phyloP scores from a whole-genome alignment of 2,329 filamentous ascomycete species.

The Epichloe bromicola region DNA sequence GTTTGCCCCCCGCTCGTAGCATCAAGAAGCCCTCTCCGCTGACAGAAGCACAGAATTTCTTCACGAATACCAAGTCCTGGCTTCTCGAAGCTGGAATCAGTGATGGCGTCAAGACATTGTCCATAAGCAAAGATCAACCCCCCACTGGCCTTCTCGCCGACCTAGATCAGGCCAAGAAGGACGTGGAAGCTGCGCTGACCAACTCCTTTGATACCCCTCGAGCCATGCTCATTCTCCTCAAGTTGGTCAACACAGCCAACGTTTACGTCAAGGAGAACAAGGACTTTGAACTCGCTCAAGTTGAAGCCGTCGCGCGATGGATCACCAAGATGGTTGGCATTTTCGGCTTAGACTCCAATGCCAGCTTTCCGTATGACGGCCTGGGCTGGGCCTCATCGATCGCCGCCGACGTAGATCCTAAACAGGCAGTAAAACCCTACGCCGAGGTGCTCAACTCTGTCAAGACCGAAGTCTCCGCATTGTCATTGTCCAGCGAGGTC shows the following conservation, averaged over 20 bases:
- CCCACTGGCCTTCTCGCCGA: slow-evolving; percentile 24
- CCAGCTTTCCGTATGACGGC: slow-evolving; percentile 39
- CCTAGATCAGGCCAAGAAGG: slow-evolving; percentile 40
- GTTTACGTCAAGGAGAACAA: slow-evolving; percentile 36
- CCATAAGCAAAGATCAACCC: slow-evolving; percentile 21
- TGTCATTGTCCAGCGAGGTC: slow-evolving; percentile 35
- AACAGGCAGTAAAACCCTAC: slow-evolving; percentile 34
- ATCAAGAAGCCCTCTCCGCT: background rate
- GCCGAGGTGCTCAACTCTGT: slow-evolving; percentile 31
- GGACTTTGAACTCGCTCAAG: slow-evolving; percentile 29
- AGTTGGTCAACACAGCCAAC: slow-evolving; percentile 70
- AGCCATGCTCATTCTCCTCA: slow-evolving; percentile 66
- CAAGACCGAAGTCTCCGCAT: slow-evolving; percentile 29
- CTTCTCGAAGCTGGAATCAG: slow-evolving; percentile 30
- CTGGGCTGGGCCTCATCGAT: slow-evolving; percentile 40
- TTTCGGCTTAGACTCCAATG: slow-evolving; percentile 62
- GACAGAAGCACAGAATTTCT: slow-evolving; percentile 38
- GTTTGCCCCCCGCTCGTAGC: background rate
- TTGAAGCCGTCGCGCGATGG: slow-evolving; percentile 56
- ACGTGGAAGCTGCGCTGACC: slow-evolving; percentile 46
- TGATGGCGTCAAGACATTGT: slow-evolving; percentile 23
- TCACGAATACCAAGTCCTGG: slow-evolving; percentile 42
- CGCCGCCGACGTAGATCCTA: slow-evolving; percentile 28
- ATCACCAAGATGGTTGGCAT: slow-evolving; percentile 74
- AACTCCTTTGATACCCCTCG: slow-evolving; percentile 82